A percentile compares a stretch with the other conserved stretches of the same genome.
phyloP scores from a whole-genome alignment of 768 basidiomycete genomes.

The Suillus ampliporus region DNA sequence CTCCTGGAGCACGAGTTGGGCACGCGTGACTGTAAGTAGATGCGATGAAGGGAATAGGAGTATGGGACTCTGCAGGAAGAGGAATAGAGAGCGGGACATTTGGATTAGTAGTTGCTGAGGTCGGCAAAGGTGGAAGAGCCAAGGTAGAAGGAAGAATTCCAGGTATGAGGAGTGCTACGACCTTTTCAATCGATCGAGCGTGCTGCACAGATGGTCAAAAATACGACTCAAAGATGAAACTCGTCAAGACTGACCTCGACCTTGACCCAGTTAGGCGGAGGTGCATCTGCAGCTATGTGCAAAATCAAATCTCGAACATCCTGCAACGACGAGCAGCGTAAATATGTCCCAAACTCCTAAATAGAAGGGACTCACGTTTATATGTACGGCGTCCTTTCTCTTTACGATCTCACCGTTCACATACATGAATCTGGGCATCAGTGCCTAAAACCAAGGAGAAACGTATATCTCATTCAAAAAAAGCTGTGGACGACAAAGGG shows the following conservation, averaged over 20 bases:
- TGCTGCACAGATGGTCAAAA: conserved; percentile 55
- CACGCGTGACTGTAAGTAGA: conserved; percentile 91
- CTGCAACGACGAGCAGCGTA: conserved; percentile 44
- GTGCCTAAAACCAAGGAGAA: conserved; percentile 19
- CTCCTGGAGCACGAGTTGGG: conserved; percentile 92
- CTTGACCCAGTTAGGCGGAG: conserved; percentile 86
- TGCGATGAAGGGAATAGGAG: conserved; percentile 67
- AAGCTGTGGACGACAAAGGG: conserved; percentile 1
- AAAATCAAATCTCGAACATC: conserved; percentile 88
- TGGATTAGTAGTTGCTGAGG: conserved; percentile 64
- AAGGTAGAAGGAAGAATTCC: conserved; percentile 82
- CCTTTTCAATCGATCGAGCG: conserved; percentile 70
- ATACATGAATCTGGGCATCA: conserved; percentile 78
- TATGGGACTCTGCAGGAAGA: conserved; percentile 35
- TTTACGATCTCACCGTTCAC: conserved; percentile 75
- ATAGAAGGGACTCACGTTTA: conserved; percentile 61
- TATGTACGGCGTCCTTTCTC: conserved; percentile 75
- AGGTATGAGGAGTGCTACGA: conserved; percentile 84
- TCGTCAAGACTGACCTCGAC: conserved; percentile 63
- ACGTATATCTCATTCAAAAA: conserved; percentile 17
- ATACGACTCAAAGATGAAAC: not conserved
- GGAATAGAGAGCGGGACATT: conserved; percentile 60
- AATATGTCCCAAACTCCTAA: not conserved
- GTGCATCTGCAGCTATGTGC: conserved; percentile 80
- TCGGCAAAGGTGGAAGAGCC: conserved; percentile 71